These are phyloP conservation scores for Beauveria bassiana DNA, from an alignment of 2,329 filamentous ascomycete genomes.

Conservation along the genomic window DNA sequence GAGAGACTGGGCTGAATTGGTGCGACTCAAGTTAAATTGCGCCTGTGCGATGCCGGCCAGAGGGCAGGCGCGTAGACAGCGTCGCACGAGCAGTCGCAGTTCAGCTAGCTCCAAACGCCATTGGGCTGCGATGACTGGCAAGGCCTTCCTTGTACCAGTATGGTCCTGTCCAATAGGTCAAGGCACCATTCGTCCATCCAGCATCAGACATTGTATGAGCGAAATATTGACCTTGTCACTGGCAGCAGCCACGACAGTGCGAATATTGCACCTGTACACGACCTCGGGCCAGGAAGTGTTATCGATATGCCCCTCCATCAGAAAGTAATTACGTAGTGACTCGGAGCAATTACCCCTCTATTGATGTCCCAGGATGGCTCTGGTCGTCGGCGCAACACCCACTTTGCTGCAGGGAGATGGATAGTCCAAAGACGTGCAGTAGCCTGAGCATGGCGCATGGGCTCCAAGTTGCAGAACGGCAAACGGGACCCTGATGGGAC, in stretches of 20 bases:
- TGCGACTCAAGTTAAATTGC: not conserved
- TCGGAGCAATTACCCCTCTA: slow-evolving; percentile 4
- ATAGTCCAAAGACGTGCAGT: slow-evolving; percentile 4
- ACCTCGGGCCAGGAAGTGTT: not conserved
- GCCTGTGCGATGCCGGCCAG: not conserved
- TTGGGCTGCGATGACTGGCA: not conserved
- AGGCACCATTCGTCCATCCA: not conserved
- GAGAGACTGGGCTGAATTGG: not conserved
- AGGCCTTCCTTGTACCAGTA: not conserved
- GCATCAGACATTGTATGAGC: not conserved
- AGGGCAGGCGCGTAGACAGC: not conserved
- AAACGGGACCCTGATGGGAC: slow-evolving; percentile 2
- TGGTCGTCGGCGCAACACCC: slow-evolving; percentile 6
- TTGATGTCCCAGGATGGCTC: not conserved
- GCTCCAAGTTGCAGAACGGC: not conserved
- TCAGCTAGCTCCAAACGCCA: not conserved
- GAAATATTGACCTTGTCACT: not conserved
- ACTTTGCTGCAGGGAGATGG: slow-evolving; percentile 3
- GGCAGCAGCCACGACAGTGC: not conserved
- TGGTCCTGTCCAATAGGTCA: not conserved
- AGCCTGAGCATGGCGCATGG: not conserved
- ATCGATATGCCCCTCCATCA: slow-evolving; percentile 8
- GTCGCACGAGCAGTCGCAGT: not conserved
- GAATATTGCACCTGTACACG: not conserved
- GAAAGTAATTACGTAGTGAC: not conserved